A percentile compares a stretch with the other conserved stretches of the same genome.
Conservation (phyloP, 805 yeast species). For the Cyberlindnera maritima region DNA sequence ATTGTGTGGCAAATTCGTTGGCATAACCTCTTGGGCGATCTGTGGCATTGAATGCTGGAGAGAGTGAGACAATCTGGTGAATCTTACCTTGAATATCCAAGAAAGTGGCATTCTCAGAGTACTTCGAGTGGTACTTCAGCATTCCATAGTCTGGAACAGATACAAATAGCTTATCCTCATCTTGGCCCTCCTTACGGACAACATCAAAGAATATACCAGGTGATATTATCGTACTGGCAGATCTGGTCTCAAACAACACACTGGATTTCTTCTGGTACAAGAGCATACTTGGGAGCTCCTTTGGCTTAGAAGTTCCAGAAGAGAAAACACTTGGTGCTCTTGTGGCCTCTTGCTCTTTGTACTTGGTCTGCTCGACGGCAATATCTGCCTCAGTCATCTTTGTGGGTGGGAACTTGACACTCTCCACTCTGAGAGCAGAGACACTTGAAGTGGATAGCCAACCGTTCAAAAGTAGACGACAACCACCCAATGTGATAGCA, state of each 20-base stretch:
- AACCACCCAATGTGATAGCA: slow-evolving; percentile 82
- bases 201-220: slow-evolving; percentile 87
- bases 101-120: slow-evolving; percentile 80
- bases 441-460: slow-evolving; percentile 33
- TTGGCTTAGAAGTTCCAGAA: slow-evolving; percentile 13
- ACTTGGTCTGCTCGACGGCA: slow-evolving; percentile 21
- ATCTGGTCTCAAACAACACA: slow-evolving; percentile 52
- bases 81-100: slow-evolving; percentile 59
- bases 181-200: slow-evolving; percentile 31
- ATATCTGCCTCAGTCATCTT: slow-evolving; percentile 36
- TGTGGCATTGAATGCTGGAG: slow-evolving; percentile 70
- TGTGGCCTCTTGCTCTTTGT: slow-evolving; percentile 31
- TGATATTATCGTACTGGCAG: slow-evolving; percentile 60
- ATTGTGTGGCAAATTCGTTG: slow-evolving; percentile 85
- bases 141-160: slow-evolving; percentile 85
- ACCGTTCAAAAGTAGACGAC: slow-evolving; percentile 60
- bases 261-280: slow-evolving; percentile 56
- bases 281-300: slow-evolving; percentile 31
- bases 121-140: slow-evolving; percentile 65
- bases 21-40: slow-evolving; percentile 78
- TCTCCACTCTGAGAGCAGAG: slow-evolving; percentile 42
- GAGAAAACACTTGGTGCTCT: slow-evolving; percentile 23
- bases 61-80: slow-evolving; percentile 69
- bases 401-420: slow-evolving; percentile 67
- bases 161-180: slow-evolving; percentile 55